phyloP scores from a whole-genome alignment of 2,329 filamentous ascomycete genomes.

The Colletotrichum incanum region DNA sequence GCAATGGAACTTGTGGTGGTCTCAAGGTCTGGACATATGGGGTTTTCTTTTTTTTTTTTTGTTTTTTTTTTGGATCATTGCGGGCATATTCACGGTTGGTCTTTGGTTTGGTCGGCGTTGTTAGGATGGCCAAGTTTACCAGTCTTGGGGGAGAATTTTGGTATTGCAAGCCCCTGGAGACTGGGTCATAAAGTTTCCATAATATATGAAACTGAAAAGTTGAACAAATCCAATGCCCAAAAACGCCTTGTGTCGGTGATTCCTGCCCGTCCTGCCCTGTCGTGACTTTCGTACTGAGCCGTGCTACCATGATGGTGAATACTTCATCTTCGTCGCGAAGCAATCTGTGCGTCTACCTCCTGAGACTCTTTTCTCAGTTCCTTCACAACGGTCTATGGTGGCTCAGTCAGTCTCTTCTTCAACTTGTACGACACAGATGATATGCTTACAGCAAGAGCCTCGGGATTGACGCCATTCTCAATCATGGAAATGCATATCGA shows the following conservation, averaged over 20 bases:
- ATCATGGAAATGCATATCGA: conserved; percentile 97
- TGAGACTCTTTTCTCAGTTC: conserved; percentile 72
- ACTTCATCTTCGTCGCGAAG: conserved; percentile 47
- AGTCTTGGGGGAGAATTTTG: conserved; percentile 3
- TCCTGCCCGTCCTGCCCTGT: conserved; percentile 1
- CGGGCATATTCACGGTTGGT: conserved; percentile 20
- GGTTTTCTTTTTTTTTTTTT: no score
- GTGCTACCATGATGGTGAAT: neutral
- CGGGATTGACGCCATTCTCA: conserved; percentile 96
- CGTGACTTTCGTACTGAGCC: conserved; percentile 14
- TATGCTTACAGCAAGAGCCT: conserved; percentile 86
- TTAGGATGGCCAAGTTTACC: conserved; percentile 3
- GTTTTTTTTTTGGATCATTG: conserved; percentile 26
- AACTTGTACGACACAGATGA: neutral
- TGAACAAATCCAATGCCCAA: conserved; percentile 19
- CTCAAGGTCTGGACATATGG: conserved; percentile 36
- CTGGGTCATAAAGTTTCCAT: conserved; percentile 35
- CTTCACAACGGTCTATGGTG: conserved; percentile 70
- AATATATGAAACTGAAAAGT: conserved; percentile 23
- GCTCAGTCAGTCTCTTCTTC: neutral
- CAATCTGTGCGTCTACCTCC: conserved; percentile 61
- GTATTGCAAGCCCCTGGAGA: conserved; percentile 19
- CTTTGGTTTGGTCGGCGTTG: conserved; percentile 28
- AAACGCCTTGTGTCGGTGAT: conserved; percentile 28
- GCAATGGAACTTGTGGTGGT: conserved; percentile 20